These are phyloP conservation scores for Venturiaceae sp. DNA, from an alignment of 2,329 filamentous ascomycete genomes.

Conservation along the genomic window DNA sequence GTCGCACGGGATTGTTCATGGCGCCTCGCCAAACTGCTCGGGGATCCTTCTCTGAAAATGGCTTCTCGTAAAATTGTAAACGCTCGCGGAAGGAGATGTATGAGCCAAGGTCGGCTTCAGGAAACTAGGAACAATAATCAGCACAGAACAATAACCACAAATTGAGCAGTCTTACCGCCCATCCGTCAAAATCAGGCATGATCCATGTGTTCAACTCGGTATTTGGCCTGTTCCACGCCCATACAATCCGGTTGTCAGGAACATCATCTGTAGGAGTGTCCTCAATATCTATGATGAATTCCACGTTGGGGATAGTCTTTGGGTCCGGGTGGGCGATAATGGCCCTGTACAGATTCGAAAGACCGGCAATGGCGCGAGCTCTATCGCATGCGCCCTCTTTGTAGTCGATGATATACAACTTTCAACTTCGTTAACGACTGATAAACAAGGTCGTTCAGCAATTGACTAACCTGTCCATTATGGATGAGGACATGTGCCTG, in stretches of 20 bases:
- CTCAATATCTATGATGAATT: conserved; percentile 41
- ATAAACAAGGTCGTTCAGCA: neutral
- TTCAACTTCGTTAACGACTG: neutral
- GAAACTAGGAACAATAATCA: neutral
- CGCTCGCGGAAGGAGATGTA: neutral
- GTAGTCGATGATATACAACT: conserved; percentile 24
- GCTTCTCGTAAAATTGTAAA: neutral
- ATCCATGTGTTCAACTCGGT: conserved; percentile 12
- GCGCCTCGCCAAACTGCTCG: conserved; percentile 21
- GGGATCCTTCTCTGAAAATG: neutral
- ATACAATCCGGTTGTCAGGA: conserved; percentile 6
- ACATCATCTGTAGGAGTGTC: conserved; percentile 9
- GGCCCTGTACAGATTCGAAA: conserved; percentile 45
- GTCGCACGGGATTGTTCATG: conserved; percentile 19
- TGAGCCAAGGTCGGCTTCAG: neutral
- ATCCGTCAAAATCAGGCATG: conserved; percentile 15
- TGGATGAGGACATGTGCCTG: conserved; percentile 19
- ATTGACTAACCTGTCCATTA: conserved; percentile 15
- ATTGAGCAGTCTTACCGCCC: conserved; percentile 5
- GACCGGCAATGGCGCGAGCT: conserved; percentile 30
- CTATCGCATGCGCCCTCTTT: conserved; percentile 13
- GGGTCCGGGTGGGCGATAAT: conserved; percentile 39
- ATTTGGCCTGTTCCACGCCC: conserved; percentile 8
- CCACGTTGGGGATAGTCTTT: conserved; percentile 34
- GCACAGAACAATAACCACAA: neutral